Evolutionary conservation across 1,139 yeast genomes (phyloP), one percentile per base, ranked within the genome.

Genomic region (Taiozyma sp.): DNA sequence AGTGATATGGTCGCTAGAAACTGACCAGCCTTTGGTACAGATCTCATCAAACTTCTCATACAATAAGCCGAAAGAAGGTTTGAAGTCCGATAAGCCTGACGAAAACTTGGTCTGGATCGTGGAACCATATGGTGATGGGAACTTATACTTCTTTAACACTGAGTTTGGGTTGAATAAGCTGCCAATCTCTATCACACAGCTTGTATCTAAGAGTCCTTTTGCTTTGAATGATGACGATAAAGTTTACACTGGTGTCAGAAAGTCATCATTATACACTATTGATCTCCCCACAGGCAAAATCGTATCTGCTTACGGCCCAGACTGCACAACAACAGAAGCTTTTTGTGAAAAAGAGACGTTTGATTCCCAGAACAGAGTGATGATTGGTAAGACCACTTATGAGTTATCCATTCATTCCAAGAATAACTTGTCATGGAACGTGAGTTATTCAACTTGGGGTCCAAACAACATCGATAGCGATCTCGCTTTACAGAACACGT

Each of bases 391-490:
- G 53, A 67, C 74, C 1, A 81, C 81, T 8, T 84, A 81, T 63
- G 80, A 78, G 49, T 70, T 85, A 28, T 76, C 79, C 12, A 83
- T 85, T 22, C 81, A 82, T 65, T 84, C 96, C 7, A 81, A 79
- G 60, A 78, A 84, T 47, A 83, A 83, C 51, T 72, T 84, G 2
- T 76, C 81, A 4, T 92, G 97, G 96, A 88, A 91, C 64, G 91
- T 93, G 13, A 84, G 95, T 0, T 92, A 87, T 64, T 78, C 96
- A 2, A 80, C 86, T 49, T 93, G 98, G 97, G 96, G 96, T 8
- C 96, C 96, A 29, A 92, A 92, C 68, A 84, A 90, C 57, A 74
- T 92, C 53, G 96, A 93, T 65, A 44, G 49, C n/a, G 93, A 87
- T 63, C 73, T 92, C 53, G 81, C 69, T 2, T 56, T 58, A 27